These are phyloP conservation scores for Aspergillus pseudoviridinutans DNA, from an alignment of 2,329 filamentous ascomycete species.

Conservation along the genomic window DNA sequence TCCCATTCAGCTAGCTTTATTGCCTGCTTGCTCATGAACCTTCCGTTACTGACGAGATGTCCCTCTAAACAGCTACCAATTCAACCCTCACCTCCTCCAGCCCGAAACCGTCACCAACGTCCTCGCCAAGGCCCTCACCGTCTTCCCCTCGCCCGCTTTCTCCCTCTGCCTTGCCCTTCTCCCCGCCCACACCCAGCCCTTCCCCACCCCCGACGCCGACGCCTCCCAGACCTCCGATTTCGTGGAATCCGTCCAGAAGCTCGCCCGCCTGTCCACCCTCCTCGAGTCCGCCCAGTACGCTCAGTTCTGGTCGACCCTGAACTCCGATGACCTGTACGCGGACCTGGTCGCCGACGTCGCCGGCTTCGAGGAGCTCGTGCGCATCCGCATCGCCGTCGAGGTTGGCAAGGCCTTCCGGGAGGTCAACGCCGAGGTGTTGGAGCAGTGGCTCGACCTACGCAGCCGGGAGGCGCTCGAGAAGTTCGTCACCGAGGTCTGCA, in stretches of 20 bases:
- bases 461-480: slow-evolving; percentile 65
- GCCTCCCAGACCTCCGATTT: slow-evolving; percentile 49
- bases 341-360: slow-evolving; percentile 91
- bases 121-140: slow-evolving; percentile 94
- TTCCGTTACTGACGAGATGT: background rate
- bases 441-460: slow-evolving; percentile 69
- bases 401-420: slow-evolving; percentile 77
- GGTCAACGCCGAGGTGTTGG: slow-evolving; percentile 63
- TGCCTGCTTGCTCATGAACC: background rate
- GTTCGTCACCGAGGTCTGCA: slow-evolving; percentile 80
- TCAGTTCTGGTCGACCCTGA: slow-evolving; percentile 87
- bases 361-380: slow-evolving; percentile 92
- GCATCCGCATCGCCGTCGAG: slow-evolving; percentile 82
- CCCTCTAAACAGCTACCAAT: slow-evolving; percentile 75
- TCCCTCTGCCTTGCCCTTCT: slow-evolving; percentile 90
- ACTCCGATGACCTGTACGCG: slow-evolving; percentile 91
- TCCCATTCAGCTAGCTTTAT: background rate
- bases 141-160: slow-evolving; percentile 96
- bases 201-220: slow-evolving; percentile 44
- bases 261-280: slow-evolving; percentile 76
- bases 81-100: slow-evolving; percentile 96
- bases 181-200: slow-evolving; percentile 72
- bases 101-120: slow-evolving; percentile 98
- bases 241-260: slow-evolving; percentile 85
- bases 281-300: slow-evolving; percentile 88